phyloP scores from a whole-genome alignment of 768 basidiomycete genomes.

The Podaxis sp. region DNA sequence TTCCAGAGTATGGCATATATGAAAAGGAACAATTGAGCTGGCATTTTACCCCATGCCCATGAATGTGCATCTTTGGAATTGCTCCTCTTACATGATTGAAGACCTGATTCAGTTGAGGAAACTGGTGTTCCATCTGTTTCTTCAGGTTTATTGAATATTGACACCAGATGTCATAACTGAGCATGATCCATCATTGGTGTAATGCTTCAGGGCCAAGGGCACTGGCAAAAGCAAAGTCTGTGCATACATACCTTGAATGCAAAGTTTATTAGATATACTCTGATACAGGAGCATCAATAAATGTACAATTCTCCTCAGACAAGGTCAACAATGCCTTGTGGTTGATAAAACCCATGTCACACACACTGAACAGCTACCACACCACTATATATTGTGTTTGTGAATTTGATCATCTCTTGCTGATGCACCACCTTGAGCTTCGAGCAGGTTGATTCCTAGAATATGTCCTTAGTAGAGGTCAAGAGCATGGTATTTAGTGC shows the following conservation, averaged over 20 bases:
- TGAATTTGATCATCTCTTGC: constrained; percentile 15
- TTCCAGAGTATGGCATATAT: constrained; percentile 22
- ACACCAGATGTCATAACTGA: constrained; percentile 24
- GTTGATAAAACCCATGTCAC: constrained; percentile 26
- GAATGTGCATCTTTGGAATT: constrained; percentile 29
- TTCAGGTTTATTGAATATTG: background rate
- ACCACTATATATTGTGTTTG: constrained; percentile 23
- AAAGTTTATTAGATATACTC: too few relatives aligned
- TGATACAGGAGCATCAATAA: background rate
- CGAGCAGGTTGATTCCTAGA: constrained; percentile 22
- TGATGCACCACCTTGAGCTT: constrained; percentile 24
- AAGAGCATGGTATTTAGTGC: too few relatives aligned
- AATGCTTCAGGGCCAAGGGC: constrained; percentile 15
- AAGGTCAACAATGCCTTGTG: constrained; percentile 25
- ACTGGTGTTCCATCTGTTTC: too few relatives aligned
- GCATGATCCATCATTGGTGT: constrained; percentile 18
- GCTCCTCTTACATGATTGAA: constrained; percentile 16
- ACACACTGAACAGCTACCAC: constrained; percentile 28
- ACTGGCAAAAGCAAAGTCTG: constrained; percentile 24
- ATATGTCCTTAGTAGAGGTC: background rate
- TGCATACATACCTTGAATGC: constrained; percentile 20
- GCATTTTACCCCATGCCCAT: constrained; percentile 24
- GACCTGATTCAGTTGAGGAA: too few relatives aligned
- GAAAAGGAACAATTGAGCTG: constrained; percentile 23
- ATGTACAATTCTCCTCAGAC: constrained; percentile 26